phyloP scores from a whole-genome alignment of 2,329 filamentous ascomycete species.

The Cadophora sp. region DNA sequence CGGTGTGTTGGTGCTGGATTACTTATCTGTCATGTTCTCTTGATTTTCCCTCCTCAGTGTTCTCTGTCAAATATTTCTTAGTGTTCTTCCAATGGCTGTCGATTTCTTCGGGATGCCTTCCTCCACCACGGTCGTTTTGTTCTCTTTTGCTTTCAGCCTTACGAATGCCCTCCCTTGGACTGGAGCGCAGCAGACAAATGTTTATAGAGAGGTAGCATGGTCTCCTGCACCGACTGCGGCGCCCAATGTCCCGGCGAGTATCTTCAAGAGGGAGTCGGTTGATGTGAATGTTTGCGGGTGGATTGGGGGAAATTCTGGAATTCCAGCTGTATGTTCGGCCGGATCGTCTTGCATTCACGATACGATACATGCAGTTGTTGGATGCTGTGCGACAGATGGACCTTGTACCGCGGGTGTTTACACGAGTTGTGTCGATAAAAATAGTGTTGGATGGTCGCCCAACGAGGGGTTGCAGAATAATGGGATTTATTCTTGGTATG shows the following conservation, averaged over 20 bases:
- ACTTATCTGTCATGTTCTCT: conserved; percentile 13
- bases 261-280: conserved; percentile 39
- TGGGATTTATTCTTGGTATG: conserved; percentile 42
- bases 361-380: conserved; percentile 37
- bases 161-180: conserved; percentile 39
- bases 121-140: conserved; percentile 34
- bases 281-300: conserved; percentile 42
- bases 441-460: conserved; percentile 36
- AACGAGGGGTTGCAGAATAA: conserved; percentile 35
- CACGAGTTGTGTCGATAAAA: conserved; percentile 41
- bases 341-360: conserved; percentile 43
- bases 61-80: background rate
- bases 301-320: conserved; percentile 36
- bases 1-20: background rate
- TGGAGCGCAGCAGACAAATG: conserved; percentile 34
- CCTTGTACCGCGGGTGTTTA: conserved; percentile 42
- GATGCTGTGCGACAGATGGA: conserved; percentile 41
- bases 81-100: conserved; percentile 29
- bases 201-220: conserved; percentile 38
- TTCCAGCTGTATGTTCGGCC: conserved; percentile 34
- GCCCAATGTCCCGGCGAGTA: conserved; percentile 28
- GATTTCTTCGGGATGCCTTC: conserved; percentile 41
- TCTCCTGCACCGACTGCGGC: conserved; percentile 39
- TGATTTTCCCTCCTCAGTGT: background rate
- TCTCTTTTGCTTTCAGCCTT: conserved; percentile 32